A percentile compares a stretch with the other conserved stretches of the same genome.
Evolutionary conservation across 148 eudicot genomes (phyloP).

Genomic region (Rhododendron vialii): DNA sequence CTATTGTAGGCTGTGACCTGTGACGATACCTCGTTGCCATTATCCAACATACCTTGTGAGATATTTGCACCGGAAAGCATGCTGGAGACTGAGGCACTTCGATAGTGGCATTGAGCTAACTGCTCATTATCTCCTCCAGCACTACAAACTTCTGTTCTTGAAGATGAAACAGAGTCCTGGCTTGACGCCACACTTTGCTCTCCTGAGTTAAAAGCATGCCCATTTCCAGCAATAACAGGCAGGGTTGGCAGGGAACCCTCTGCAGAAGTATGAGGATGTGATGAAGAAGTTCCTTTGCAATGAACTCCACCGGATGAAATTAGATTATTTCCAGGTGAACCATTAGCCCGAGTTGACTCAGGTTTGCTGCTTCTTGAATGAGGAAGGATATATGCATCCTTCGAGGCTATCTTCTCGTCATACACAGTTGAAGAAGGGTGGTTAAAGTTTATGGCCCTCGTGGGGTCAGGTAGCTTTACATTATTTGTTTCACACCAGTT

Average conservation of each 20-base stretch:
- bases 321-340: constrained; percentile 29
- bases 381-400: constrained; percentile 27
- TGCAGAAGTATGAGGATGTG: constrained; percentile 52
- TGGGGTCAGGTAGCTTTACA: constrained; percentile 81
- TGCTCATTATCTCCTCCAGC: constrained; percentile 30
- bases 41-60: constrained; percentile 31
- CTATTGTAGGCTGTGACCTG: constrained; percentile 37
- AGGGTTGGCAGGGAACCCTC: constrained; percentile 57
- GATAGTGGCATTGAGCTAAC: constrained; percentile 32
- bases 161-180: constrained; percentile 37
- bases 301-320: constrained; percentile 39
- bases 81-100: constrained; percentile 39
- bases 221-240: constrained; percentile 35
- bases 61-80: constrained; percentile 36
- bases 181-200: constrained; percentile 41
- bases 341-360: constrained; percentile 32
- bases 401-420: constrained; percentile 32
- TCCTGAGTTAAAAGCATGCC: constrained; percentile 38
- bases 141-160: constrained; percentile 32
- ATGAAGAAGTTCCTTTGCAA: constrained; percentile 38
- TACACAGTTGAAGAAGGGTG: constrained; percentile 41
- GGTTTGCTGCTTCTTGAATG: constrained; percentile 42
- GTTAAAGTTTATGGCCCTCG: constrained; percentile 45
- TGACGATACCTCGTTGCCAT: constrained; percentile 32
- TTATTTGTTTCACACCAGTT: constrained; percentile 88